These are phyloP conservation scores for Blastobotrys illinoisensis DNA, from an alignment of 1,139 yeast species.

Conservation along the genomic window DNA sequence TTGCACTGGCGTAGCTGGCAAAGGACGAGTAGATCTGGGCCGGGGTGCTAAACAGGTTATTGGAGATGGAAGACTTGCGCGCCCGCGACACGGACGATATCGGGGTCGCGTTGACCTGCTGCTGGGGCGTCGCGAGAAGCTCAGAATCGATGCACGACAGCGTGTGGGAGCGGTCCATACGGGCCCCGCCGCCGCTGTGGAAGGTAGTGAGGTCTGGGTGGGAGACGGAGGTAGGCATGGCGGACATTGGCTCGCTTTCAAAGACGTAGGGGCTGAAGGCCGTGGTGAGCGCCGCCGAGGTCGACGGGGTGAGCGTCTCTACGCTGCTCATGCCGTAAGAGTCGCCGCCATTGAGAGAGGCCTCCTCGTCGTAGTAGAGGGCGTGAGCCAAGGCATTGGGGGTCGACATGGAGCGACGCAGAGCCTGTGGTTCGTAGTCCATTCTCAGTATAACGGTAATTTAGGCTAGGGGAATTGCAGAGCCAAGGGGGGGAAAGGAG, in stretches of 20 bases:
- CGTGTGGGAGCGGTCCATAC: conserved; percentile 14
- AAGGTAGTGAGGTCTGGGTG: background rate
- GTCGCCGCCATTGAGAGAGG: background rate
- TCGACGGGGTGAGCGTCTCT: background rate
- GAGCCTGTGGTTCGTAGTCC: conserved; percentile 12
- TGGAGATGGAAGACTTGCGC: background rate
- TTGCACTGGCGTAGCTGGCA: background rate
- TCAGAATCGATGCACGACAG: conserved; percentile 11
- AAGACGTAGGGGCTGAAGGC: background rate
- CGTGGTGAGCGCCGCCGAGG: background rate
- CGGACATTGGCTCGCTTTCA: background rate
- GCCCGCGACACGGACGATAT: background rate
- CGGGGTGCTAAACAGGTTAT: conserved; percentile 3
- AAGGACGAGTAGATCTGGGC: background rate
- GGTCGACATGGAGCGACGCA: conserved; percentile 13
- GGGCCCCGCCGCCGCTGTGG: background rate
- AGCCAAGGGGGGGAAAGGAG: conserved; percentile 4
- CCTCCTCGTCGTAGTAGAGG: background rate
- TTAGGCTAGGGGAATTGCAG: conserved; percentile 1
- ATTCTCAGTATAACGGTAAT: conserved; percentile 1
- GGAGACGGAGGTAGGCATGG: conserved; percentile 5
- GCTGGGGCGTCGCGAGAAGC: conserved; percentile 8
- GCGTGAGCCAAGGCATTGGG: conserved; percentile 1
- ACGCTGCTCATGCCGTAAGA: background rate
- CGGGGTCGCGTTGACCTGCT: background rate